phyloP scores from a whole-genome alignment of 176 grass and related monocot species.

The Musa itinerans region DNA sequence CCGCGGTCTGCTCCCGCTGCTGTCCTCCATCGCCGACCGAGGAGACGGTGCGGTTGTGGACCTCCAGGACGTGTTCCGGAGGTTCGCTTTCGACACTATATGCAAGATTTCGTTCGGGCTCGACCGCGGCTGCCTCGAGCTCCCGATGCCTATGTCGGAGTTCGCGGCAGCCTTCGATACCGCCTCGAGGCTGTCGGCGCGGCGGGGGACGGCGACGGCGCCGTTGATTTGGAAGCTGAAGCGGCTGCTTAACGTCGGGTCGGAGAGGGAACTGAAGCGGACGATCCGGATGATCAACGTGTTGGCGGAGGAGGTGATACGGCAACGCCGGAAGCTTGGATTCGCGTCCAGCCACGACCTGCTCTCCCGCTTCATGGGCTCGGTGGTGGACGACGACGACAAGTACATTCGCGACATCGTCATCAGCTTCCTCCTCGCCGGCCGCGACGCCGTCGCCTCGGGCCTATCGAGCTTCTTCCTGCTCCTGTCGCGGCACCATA shows the following conservation, averaged over 20 bases:
- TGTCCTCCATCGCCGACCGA: conserved; percentile 24
- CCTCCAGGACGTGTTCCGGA: conserved; percentile 33
- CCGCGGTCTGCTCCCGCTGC: conserved; percentile 33
- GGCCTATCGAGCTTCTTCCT: conserved; percentile 55
- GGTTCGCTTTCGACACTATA: conserved; percentile 44
- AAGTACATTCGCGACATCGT: conserved; percentile 78
- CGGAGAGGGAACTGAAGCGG: conserved; percentile 53
- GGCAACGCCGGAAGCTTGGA: conserved; percentile 39
- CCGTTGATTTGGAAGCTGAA: conserved; percentile 51
- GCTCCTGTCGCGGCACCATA: conserved; percentile 42
- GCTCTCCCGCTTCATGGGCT: conserved; percentile 62
- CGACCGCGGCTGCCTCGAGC: conserved; percentile 47
- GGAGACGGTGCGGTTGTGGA: conserved; percentile 17
- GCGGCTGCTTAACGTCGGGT: conserved; percentile 45
- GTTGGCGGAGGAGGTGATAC: conserved; percentile 42
- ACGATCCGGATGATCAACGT: conserved; percentile 33
- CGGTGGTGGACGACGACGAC: conserved; percentile 20
- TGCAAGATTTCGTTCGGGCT: conserved; percentile 71
- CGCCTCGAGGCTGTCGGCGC: conserved; percentile 38
- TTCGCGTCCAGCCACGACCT: conserved; percentile 44
- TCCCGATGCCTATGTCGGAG: conserved; percentile 33
- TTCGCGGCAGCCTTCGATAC: conserved; percentile 50
- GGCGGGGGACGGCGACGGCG: conserved; percentile 25
- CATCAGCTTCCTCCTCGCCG: conserved; percentile 60
- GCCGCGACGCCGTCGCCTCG: conserved; percentile 58